A percentile compares a stretch with the other conserved stretches of the same genome.
phyloP scores from a whole-genome alignment of 352 stramenopile species.

The Pythium guiyangense region DNA sequence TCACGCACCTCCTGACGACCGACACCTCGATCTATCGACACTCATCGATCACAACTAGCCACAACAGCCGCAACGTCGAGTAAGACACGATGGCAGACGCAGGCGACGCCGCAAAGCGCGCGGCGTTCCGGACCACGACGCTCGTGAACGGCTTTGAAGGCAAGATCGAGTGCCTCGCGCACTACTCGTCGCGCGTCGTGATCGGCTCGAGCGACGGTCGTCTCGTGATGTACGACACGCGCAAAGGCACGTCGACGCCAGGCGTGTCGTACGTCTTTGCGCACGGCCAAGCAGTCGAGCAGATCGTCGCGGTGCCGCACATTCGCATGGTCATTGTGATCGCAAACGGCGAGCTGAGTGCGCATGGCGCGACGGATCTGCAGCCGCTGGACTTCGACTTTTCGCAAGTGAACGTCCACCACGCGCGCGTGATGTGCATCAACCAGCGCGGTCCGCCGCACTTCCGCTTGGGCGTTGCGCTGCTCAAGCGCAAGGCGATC shows the following conservation, averaged over 20 bases:
- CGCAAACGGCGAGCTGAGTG: slow-evolving; percentile 65
- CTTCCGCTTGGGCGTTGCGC: slow-evolving; percentile 72
- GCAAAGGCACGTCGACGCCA: slow-evolving; percentile 61
- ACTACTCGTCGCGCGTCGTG: slow-evolving; percentile 86
- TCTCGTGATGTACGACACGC: slow-evolving; percentile 86
- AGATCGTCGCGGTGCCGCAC: slow-evolving; percentile 80
- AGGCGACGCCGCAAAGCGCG: slow-evolving; percentile 33
- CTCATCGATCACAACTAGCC: not conserved
- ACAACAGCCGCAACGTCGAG: not conserved
- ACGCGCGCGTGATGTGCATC: slow-evolving; percentile 70
- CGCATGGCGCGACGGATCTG: slow-evolving; percentile 75
- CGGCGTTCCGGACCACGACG: slow-evolving; percentile 72
- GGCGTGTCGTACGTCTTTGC: slow-evolving; percentile 65
- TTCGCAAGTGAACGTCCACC: slow-evolving; percentile 60
- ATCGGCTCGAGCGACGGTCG: slow-evolving; percentile 74
- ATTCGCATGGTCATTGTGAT: slow-evolving; percentile 86
- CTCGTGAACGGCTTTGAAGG: slow-evolving; percentile 74
- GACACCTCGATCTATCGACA: no score
- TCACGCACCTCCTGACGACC: no score
- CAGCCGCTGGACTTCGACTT: slow-evolving; percentile 79
- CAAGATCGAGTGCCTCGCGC: slow-evolving; percentile 79
- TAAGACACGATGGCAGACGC: slow-evolving; percentile 9
- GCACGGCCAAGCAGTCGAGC: slow-evolving; percentile 70
- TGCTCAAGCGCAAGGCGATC: slow-evolving; percentile 59
- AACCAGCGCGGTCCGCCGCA: slow-evolving; percentile 83